Conservation (phyloP, 768 basidiomycete genomes). For the Brasilioporus rufonigricans region DNA sequence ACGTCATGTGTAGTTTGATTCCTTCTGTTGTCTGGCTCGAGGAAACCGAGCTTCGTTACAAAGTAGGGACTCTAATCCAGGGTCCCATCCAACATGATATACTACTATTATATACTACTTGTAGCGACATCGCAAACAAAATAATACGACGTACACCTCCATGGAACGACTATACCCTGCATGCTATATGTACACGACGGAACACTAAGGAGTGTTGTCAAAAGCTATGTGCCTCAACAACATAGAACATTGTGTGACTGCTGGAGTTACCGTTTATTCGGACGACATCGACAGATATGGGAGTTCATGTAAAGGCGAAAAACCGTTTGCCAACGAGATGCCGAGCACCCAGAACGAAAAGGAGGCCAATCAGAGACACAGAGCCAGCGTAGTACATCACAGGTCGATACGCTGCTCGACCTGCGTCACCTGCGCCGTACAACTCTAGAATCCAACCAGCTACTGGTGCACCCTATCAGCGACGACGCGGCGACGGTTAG, state of each 20-base stretch:
- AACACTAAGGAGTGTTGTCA: no score
- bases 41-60: no score
- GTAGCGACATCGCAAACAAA: no score
- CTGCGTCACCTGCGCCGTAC: slow-evolving; percentile 22
- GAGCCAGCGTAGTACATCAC: slow-evolving; percentile 32
- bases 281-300: background rate
- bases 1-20: no score
- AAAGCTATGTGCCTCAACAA: no score
- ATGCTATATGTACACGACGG: no score
- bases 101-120: no score
- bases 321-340: slow-evolving; percentile 6
- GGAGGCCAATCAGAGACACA: slow-evolving; percentile 24
- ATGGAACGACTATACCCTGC: no score
- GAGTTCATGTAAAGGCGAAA: slow-evolving; percentile 14
- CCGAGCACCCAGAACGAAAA: slow-evolving; percentile 16
- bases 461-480: slow-evolving; percentile 27
- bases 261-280: background rate
- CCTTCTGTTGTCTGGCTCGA: no score
- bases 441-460: slow-evolving; percentile 29
- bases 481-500: background rate
- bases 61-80: no score
- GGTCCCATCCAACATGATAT: no score
- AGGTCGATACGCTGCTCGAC: slow-evolving; percentile 26
- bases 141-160: no score
- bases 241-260: background rate